Base-by-base conservation (phyloP, 495 filamentous ascomycete species). In the Neurospora sp. region DNA sequence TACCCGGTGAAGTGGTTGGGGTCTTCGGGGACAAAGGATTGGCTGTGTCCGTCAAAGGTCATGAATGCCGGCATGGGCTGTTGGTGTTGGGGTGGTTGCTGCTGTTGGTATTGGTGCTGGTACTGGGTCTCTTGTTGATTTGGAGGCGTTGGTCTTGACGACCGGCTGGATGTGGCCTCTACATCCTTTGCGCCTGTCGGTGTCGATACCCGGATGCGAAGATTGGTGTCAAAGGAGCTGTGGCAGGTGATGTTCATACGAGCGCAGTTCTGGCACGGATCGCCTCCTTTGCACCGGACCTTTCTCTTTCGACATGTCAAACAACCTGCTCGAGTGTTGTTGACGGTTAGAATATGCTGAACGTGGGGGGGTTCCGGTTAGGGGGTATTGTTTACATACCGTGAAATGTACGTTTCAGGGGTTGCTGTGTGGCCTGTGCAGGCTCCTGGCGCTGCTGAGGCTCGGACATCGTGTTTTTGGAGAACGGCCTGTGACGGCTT, bases 291-390 rank as follows among this genome's bases (percentile, higher is more conserved):
- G 49, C 81, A 81, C 37, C 81, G 79, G n/a, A 83, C 79, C 39
- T 80, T 82, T 71, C 80, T 76, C 74, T 80, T 80, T 44, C 80
- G 79, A 46, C 81, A 83, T 69, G 80, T 83, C 74, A 83, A 71
- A 72, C 81, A 81, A 27, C 81, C 81, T 81, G 39, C 31, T 42
- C 4, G 12, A 38, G 16, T 7, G 69, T 62, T 23, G 62, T 20
- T n/a, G 18, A 37, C 35, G 40, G 27, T 39, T 72, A 27, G 46
- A 70, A 23, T 39, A 35, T 23, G 39, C 7, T 27, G 66, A 14
- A 44, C 23, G 10, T 54, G 16, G 31, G 5, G 44, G 44, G 40
- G 40, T 41, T 5, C 8, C 8, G 37, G 38, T 18, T 37, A 54
- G 73, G 39, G 49, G 37, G 70, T 39, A 39, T 12, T 35, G 31